These are phyloP conservation scores for Lipomyces starkeyi DNA, from an alignment of 805 yeast genomes.

Conservation along the genomic window DNA sequence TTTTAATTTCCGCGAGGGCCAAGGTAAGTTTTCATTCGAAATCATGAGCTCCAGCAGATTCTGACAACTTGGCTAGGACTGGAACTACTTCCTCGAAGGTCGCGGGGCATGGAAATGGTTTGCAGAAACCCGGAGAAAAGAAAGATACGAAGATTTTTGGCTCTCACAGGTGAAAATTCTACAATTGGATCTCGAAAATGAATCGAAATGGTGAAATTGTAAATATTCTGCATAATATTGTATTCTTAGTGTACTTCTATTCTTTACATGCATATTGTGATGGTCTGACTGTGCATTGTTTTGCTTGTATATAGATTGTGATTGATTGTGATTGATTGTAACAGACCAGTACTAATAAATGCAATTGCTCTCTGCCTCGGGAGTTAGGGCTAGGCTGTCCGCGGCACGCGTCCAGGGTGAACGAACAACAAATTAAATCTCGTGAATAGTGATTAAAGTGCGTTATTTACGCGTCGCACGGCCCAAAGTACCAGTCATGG, in stretches of 20 bases:
- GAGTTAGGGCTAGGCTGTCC: too few species aligned
- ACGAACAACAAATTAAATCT: too few species aligned
- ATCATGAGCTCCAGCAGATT: neutral
- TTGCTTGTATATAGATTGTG: neutral
- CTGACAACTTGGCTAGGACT: slow-evolving; percentile 16
- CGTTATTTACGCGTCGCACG: too few species aligned
- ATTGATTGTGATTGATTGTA: neutral
- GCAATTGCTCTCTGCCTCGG: too few species aligned
- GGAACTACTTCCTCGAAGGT: slow-evolving; percentile 31
- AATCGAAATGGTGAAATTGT: neutral
- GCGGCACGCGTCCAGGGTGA: too few species aligned
- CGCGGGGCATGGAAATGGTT: slow-evolving; percentile 36
- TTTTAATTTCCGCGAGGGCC: slow-evolving; percentile 10
- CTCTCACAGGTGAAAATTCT: neutral
- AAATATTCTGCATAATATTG: neutral
- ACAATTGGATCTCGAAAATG: neutral
- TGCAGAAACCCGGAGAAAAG: slow-evolving; percentile 23
- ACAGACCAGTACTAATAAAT: too few species aligned
- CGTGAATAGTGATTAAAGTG: too few species aligned
- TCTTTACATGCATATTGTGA: neutral
- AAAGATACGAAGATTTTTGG: slow-evolving; percentile 8
- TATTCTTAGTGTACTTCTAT: neutral
- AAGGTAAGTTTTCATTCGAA: slow-evolving; percentile 1
- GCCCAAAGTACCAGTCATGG: too few species aligned
- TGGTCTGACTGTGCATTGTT: neutral